Evolutionary conservation across 2,329 filamentous ascomycete species (phyloP).

Genomic region (Dichotomopilus funicola): DNA sequence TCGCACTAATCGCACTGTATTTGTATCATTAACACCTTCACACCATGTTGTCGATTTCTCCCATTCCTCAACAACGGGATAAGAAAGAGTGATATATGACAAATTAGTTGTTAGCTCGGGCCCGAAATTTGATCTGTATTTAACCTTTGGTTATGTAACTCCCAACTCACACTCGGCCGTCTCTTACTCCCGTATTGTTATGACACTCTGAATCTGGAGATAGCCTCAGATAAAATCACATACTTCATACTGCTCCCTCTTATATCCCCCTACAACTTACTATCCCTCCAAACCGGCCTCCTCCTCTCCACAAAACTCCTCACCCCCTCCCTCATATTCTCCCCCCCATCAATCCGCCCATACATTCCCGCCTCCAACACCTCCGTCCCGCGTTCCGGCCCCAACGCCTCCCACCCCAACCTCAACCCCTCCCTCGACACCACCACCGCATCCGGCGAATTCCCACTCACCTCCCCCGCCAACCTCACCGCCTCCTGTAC

Average conservation of each 20-base stretch:
- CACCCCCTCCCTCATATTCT: constrained; percentile 71
- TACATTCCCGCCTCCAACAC: constrained; percentile 53
- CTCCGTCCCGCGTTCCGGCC: constrained; percentile 57
- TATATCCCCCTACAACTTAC: constrained; percentile 42
- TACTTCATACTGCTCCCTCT: not conserved
- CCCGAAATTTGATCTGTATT: no score
- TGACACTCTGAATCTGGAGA: not conserved
- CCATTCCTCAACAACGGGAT: no score
- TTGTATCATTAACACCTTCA: no score
- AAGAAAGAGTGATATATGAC: no score
- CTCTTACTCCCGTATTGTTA: no score
- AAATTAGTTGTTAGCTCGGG: no score
- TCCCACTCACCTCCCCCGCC: constrained; percentile 55
- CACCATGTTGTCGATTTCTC: no score
- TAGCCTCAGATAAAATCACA: not conserved
- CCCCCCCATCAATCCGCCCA: constrained; percentile 53
- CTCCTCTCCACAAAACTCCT: constrained; percentile 72
- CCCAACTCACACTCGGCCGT: no score
- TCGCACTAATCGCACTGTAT: no score
- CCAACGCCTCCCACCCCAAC: constrained; percentile 64
- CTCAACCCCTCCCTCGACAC: constrained; percentile 64
- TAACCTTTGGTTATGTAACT: no score
- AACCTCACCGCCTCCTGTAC: constrained; percentile 54
- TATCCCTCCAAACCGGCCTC: constrained; percentile 60
- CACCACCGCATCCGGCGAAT: constrained; percentile 70